Evolutionary conservation across 495 filamentous ascomycete genomes (phyloP).

Genomic region (Penicillium tannophilum): DNA sequence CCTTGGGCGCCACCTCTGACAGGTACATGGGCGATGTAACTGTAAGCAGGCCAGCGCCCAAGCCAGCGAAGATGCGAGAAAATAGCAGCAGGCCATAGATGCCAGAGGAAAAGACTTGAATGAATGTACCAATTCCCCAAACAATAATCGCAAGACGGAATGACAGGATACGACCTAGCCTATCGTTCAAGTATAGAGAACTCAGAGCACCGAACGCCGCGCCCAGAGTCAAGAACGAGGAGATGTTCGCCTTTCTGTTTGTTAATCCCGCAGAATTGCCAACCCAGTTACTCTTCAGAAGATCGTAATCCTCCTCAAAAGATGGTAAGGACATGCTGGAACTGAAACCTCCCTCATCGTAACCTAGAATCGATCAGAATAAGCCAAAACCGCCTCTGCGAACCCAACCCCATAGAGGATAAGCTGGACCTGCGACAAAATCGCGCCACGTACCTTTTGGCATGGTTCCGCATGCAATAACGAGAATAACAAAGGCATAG

Average conservation of each 20-base stretch:
- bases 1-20: conserved; percentile 52
- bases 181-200: conserved; percentile 44
- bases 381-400: background rate
- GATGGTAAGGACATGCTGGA: conserved; percentile 43
- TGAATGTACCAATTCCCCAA: conserved; percentile 44
- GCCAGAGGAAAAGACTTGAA: conserved; percentile 47
- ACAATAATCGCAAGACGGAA: conserved; percentile 45
- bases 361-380: conserved; percentile 29
- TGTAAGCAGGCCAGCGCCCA: conserved; percentile 52
- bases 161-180: conserved; percentile 39
- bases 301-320: conserved; percentile 45
- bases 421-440: background rate
- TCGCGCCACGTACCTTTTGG: conserved; percentile 39
- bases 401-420: background rate
- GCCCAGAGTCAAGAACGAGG: conserved; percentile 48
- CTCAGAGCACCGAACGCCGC: conserved; percentile 46
- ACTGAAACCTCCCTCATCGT: conserved; percentile 52
- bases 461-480: conserved; percentile 47
- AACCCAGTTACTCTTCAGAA: conserved; percentile 38
- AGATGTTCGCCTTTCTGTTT: conserved; percentile 48
- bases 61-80: conserved; percentile 45
- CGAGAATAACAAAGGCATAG: conserved; percentile 42
- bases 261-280: conserved; percentile 38
- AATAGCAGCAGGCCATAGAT: conserved; percentile 49
- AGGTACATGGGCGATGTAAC: conserved; percentile 53